Conservation (phyloP, 768 basidiomycete species). For the Clitopilus hobsonii region DNA sequence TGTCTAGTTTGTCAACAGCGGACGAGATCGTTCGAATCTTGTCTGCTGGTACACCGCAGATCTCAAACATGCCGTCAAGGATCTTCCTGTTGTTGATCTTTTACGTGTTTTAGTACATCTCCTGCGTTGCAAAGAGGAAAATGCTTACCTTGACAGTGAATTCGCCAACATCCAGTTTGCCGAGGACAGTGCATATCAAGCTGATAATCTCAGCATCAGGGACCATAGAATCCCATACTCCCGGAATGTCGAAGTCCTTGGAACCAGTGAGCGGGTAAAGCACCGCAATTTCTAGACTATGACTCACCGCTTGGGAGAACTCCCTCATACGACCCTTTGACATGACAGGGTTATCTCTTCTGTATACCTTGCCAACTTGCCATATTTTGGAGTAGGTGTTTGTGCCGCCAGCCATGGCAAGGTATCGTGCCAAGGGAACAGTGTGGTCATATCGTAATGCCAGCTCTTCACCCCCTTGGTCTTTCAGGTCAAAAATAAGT, state of each 20-base stretch:
- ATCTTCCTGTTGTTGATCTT: slow-evolving; percentile 98
- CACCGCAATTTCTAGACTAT: too few species aligned
- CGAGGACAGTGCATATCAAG: slow-evolving; percentile 75
- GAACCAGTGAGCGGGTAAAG: not conserved
- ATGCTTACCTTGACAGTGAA: slow-evolving; percentile 81
- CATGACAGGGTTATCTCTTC: slow-evolving; percentile 95
- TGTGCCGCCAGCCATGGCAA: slow-evolving; percentile 93
- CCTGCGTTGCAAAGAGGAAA: not conserved
- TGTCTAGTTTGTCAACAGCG: slow-evolving; percentile 98
- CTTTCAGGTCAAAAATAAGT: slow-evolving; percentile 95
- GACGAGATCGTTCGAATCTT: slow-evolving; percentile 92
- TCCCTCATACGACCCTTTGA: slow-evolving; percentile 98
- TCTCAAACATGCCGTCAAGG: slow-evolving; percentile 93
- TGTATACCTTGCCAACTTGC: slow-evolving; percentile 99
- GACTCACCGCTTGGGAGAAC: slow-evolving; percentile 93
- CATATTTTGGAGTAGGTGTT: slow-evolving; percentile 78
- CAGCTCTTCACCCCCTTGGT: slow-evolving; percentile 96
- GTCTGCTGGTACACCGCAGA: slow-evolving; percentile 88
- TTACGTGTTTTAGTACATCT: too few species aligned
- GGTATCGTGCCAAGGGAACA: slow-evolving; percentile 90
- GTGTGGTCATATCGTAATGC: slow-evolving; percentile 95
- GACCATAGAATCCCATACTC: slow-evolving; percentile 93
- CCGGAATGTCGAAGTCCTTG: slow-evolving; percentile 94
- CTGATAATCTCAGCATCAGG: slow-evolving; percentile 91
- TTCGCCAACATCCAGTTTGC: slow-evolving; percentile 85